Evolutionary conservation across 192 early-diverging fungal species (phyloP), one percentile per base, ranked within the genome.

Genomic region (Coemansia sp.): DNA sequence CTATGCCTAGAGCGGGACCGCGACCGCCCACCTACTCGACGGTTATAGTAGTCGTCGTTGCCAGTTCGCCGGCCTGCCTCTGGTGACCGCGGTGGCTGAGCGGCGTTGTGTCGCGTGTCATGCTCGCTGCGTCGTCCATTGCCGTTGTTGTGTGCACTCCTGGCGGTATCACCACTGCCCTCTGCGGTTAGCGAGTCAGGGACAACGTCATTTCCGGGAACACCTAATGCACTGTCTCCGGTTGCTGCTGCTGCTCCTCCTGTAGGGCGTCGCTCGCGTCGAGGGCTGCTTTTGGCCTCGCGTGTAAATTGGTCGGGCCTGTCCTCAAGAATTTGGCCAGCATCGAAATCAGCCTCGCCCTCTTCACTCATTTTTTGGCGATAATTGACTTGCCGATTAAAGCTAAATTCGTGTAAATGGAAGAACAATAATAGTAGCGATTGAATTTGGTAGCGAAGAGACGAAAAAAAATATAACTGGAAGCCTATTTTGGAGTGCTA

Each of bases 291-390:
- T 33, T 34, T 39, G 61, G 38, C 20, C 4, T 41, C 58, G 34
- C 34, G 64, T 13, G 20, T 13, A 55, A 72, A 36, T 13, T 62
- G n/a, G 5, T 64, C 49, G 9, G 31, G 40, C 31, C 53, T 33
- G 11, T 41, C 66, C 22, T 75, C 73, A 22, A 47, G 38, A 24
- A 75, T 58, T 40, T 75, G 81, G 10, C 81, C 76, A 11, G 57
- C 72, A 34, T 83, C 81, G 38, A 78, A 73, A 24, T 78, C 73
- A 5, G 81, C 76, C 41, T 83, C 81, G 41, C 81, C 81, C 31
- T 83, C 81, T 65, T 83, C 81, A 65, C 81, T 83, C 81, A 83
- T 83, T 75, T 8, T 8, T 64, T 22, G 49, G 8, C 18, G 24
- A 22, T 22, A 20, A 40, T 62, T 62, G 11, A 33, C 13, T 16